Evolutionary conservation across 23 red algal genomes (phyloP).

Genomic region (Gracilaria domingensis): DNA sequence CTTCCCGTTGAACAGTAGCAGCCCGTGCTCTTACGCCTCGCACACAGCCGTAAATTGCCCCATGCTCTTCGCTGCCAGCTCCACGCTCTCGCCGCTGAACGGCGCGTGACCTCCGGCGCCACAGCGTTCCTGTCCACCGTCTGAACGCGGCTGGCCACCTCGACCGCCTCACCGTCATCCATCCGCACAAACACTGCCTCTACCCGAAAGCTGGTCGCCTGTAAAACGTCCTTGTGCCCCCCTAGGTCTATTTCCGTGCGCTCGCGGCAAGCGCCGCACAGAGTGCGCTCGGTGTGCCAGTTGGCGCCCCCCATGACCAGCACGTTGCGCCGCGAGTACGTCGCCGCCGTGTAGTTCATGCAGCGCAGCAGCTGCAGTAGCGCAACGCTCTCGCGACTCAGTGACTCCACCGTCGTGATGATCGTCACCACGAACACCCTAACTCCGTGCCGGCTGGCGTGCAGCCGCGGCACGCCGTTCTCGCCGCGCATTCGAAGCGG

Average conservation of each 20-base stretch:
- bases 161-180: no score
- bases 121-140: conserved; percentile 7
- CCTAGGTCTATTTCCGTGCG: conserved; percentile 25
- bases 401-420: conserved; percentile 7
- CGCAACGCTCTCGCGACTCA: conserved; percentile 26
- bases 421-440: conserved; percentile 24
- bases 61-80: conserved; percentile 41
- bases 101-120: conserved; percentile 19
- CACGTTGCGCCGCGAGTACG: conserved; percentile 31
- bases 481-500: neutral
- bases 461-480: conserved; percentile 5
- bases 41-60: conserved; percentile 54
- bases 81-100: conserved; percentile 6
- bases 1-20: conserved; percentile 58
- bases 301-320: conserved; percentile 36
- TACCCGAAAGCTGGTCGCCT: conserved; percentile 35
- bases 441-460: neutral
- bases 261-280: conserved; percentile 25
- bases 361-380: conserved; percentile 46
- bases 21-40: conserved; percentile 43
- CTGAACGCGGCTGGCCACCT: neutral
- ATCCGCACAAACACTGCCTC: conserved; percentile 12
- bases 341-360: conserved; percentile 18
- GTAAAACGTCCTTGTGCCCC: conserved; percentile 47
- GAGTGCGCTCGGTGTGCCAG: conserved; percentile 3